Base-by-base conservation (phyloP, 257 asterid genomes). In the Rubia yunnanensis region DNA sequence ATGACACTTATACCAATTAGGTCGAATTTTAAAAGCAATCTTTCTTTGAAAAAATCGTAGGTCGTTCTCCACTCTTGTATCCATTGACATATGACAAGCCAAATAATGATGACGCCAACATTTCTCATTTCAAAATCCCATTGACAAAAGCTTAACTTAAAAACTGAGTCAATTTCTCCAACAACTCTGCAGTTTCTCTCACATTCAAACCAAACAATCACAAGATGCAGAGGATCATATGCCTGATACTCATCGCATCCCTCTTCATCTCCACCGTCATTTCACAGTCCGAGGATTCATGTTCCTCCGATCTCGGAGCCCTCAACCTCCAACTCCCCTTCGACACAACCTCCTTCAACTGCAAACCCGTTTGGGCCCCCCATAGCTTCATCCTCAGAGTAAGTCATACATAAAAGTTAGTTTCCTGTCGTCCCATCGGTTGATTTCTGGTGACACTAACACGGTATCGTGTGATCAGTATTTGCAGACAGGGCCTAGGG, bases 381-480 rank as follows among this genome's bases (percentile, higher is more conserved):
- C 81, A 92, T 52, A 64, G 76, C 74, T 89, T 77, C 85, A 74
- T 83, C 67, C 96, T 92, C 79, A 71, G 98, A 70, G 98, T 92
- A 86, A 81, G 83, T 52, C 49, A 41, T 6, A 10, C 14, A 35
- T 35, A 3, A 35, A 35, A 3, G 39, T 35, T 8, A 9, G 9
- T 35, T 41, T 41, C 10, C 49, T 4, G 4, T 32, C 36, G 36
- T 8, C 8, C 49, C 14, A 48, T 48, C n/a, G n/a, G n/a, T 48
- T 48, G 54, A 48, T 48, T 35, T n/a, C n/a, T n/a, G n/a, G n/a
- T n/a, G n/a, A n/a, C n/a, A n/a, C n/a, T n/a, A n/a, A n/a, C n/a
- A n/a, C n/a, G n/a, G n/a, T n/a, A n/a, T n/a, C n/a, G n/a, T n/a
- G 3, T 17, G 49, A 56, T 17, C 81, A 89, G 96, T 87, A 85